Conservation (phyloP, 2,329 filamentous ascomycete genomes). For the Sporothrix mexicana region DNA sequence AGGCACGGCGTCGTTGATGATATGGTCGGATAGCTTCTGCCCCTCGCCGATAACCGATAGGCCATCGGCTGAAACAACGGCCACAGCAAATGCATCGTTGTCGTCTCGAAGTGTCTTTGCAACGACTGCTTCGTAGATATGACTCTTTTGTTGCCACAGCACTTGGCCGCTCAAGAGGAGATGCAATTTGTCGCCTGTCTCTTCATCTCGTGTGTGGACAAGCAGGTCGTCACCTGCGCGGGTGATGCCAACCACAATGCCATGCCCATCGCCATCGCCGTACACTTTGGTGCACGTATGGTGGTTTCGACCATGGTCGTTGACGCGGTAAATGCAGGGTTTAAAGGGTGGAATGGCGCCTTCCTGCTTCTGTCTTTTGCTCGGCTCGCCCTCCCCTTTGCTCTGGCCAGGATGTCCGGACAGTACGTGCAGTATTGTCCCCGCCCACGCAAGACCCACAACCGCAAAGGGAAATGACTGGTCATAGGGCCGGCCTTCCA, state of each 20-base stretch:
- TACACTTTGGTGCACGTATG: neutral
- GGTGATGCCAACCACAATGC: neutral
- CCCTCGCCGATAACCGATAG: no score
- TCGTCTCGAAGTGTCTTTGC: neutral
- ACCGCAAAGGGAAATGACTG: neutral
- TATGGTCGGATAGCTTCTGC: no score
- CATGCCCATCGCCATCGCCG: neutral
- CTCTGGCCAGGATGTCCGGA: neutral
- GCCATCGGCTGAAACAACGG: no score
- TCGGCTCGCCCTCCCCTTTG: no score
- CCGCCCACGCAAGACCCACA: neutral
- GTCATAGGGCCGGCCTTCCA: neutral
- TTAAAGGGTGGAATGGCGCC: neutral
- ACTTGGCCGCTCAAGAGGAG: neutral
- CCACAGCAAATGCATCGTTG: no score
- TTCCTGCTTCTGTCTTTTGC: no score
- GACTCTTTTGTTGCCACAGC: neutral
- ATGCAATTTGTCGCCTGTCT: neutral
- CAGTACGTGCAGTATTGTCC: neutral
- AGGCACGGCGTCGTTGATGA: no score
- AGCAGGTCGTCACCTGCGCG: neutral
- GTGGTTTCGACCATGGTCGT: no score
- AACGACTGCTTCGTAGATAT: neutral
- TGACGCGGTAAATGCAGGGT: no score
- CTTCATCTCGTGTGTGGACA: neutral